Conservation (phyloP, 192 early-diverging fungal genomes). For the Coemansia sp. region DNA sequence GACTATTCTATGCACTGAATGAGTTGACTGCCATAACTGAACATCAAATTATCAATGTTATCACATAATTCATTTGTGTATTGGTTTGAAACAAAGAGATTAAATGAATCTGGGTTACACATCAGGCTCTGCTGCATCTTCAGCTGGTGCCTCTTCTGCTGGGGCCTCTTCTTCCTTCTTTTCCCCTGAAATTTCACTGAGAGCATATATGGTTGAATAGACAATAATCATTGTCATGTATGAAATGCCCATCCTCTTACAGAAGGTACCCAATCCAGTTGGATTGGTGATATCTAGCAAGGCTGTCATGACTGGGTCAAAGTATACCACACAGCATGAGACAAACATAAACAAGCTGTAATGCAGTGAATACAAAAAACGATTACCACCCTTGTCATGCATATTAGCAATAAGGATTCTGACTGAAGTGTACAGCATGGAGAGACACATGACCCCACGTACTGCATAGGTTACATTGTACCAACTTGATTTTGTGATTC, state of each 20-base stretch:
- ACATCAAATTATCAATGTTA: no score
- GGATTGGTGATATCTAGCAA: neutral
- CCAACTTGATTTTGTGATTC: no score
- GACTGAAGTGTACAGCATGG: neutral
- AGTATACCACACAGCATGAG: neutral
- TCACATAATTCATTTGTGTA: no score
- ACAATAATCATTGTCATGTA: no score
- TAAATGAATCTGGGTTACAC: no score
- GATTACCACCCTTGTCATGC: neutral
- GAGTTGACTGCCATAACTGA: no score
- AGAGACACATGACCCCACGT: no score
- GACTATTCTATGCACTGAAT: no score
- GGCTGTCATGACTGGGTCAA: neutral
- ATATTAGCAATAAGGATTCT: neutral
- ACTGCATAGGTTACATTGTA: no score
- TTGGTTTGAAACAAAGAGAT: no score
- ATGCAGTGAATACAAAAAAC: neutral
- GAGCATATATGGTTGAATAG: neutral
- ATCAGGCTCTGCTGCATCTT: neutral
- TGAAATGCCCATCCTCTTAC: neutral
- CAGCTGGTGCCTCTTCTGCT: neutral
- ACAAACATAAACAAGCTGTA: conserved; percentile 1
- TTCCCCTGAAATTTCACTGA: neutral
- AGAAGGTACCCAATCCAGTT: neutral
- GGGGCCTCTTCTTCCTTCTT: neutral